A percentile compares a stretch with the other conserved stretches of the same genome.
Conservation (phyloP, 345 rosid genomes). For the Syzygium grande region DNA sequence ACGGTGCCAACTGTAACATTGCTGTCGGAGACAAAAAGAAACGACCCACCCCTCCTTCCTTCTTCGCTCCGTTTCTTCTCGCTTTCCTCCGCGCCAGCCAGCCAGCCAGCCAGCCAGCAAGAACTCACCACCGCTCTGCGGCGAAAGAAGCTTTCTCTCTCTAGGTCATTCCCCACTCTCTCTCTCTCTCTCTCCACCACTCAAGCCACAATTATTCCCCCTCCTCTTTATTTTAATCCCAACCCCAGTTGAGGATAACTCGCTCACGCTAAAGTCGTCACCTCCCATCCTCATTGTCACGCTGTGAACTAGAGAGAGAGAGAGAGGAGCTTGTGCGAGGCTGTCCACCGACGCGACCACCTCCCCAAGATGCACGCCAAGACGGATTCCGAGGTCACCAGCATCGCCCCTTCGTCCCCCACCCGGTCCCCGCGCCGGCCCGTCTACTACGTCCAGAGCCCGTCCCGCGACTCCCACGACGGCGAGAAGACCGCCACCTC, state of each 20-base stretch:
- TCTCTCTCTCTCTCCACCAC: background rate
- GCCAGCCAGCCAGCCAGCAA: background rate
- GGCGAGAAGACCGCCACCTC: constrained; percentile 96
- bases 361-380: constrained; percentile 69
- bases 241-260: background rate
- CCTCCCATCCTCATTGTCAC: background rate
- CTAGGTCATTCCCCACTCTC: background rate
- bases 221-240: background rate
- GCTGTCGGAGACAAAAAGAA: constrained; percentile 13
- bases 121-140: background rate
- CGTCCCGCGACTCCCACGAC: constrained; percentile 93
- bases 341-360: background rate
- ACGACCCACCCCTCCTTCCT: background rate
- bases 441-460: constrained; percentile 91
- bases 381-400: constrained; percentile 97
- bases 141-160: background rate
- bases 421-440: constrained; percentile 86
- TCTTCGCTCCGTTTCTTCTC: background rate
- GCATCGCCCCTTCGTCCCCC: constrained; percentile 83
- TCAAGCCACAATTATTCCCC: background rate
- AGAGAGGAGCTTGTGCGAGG: background rate
- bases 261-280: background rate
- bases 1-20: constrained; percentile 36
- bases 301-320: background rate
- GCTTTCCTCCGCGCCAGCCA: background rate